Evolutionary conservation across 495 filamentous ascomycete species (phyloP).

Genomic region (Aspergillus wentii): DNA sequence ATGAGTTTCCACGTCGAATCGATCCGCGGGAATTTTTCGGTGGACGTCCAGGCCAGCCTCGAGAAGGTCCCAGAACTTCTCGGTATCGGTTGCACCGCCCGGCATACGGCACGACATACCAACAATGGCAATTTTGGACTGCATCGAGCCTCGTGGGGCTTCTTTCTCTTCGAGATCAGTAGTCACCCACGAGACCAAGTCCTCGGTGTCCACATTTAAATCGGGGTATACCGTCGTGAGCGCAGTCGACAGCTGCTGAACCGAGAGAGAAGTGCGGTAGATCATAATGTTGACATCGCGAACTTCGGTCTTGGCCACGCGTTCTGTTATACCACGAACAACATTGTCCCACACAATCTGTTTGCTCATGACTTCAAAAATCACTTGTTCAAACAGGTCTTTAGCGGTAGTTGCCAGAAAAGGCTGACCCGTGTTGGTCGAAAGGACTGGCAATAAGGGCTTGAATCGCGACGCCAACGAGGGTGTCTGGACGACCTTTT

Average conservation of each 20-base stretch:
- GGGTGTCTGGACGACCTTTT: neutral
- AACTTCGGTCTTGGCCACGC: conserved; percentile 19
- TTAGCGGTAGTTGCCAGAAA: conserved; percentile 9
- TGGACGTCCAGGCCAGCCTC: conserved; percentile 30
- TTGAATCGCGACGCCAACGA: neutral
- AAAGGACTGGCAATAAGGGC: conserved; percentile 6
- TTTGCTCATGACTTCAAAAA: conserved; percentile 27
- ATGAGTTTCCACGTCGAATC: conserved; percentile 36
- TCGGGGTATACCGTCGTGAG: neutral
- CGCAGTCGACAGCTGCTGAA: conserved; percentile 7
- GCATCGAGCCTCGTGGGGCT: conserved; percentile 2
- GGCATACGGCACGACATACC: conserved; percentile 38
- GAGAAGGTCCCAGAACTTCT: conserved; percentile 36
- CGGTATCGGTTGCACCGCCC: conserved; percentile 16
- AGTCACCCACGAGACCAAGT: conserved; percentile 5
- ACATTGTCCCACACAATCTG: conserved; percentile 25
- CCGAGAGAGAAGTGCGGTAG: conserved; percentile 4
- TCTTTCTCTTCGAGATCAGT: neutral
- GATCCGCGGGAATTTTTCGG: conserved; percentile 28
- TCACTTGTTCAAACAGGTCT: conserved; percentile 26
- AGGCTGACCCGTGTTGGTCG: conserved; percentile 12
- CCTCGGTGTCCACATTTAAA: conserved; percentile 3
- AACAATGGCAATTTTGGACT: conserved; percentile 36
- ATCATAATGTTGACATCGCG: conserved; percentile 8
- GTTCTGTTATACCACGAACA: conserved; percentile 9